phyloP scores from a whole-genome alignment of 345 rosid species.

The Pugionium dolabratum region DNA sequence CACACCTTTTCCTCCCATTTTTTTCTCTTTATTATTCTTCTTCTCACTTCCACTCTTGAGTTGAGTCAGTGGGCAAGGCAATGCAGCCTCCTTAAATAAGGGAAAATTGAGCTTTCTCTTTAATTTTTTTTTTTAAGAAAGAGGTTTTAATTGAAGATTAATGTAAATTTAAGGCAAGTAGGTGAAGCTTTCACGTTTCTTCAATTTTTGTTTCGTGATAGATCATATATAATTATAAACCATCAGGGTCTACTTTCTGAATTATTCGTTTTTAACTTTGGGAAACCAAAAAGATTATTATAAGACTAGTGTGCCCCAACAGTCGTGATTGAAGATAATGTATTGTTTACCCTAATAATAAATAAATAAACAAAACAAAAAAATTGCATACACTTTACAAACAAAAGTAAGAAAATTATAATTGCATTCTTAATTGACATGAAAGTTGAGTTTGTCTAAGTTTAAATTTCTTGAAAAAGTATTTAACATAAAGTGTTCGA shows the following conservation, averaged over 20 bases:
- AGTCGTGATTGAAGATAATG: slow-evolving; percentile 10
- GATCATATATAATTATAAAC: slow-evolving; percentile 8
- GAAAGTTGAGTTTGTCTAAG: neutral
- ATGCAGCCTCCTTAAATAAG: slow-evolving; percentile 32
- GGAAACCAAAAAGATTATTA: neutral
- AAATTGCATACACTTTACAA: neutral
- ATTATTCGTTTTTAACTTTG: slow-evolving; percentile 26
- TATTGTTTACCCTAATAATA: neutral
- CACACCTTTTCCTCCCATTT: slow-evolving; percentile 56
- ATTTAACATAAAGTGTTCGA: neutral
- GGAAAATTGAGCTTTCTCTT: slow-evolving; percentile 15
- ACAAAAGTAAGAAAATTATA: neutral
- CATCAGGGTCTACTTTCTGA: slow-evolving; percentile 9
- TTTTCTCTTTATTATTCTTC: slow-evolving; percentile 2
- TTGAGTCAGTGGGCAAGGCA: slow-evolving; percentile 33
- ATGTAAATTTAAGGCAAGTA: slow-evolving; percentile 26
- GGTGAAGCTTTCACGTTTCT: slow-evolving; percentile 22
- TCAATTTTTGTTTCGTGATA: slow-evolving; percentile 2
- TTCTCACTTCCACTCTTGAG: slow-evolving; percentile 21
- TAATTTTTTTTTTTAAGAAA: neutral
- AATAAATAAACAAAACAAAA: neutral
- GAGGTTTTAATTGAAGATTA: slow-evolving; percentile 8
- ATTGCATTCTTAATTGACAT: neutral
- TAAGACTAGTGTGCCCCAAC: slow-evolving; percentile 14
- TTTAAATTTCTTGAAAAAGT: neutral